Percentiles rank a stretch among this genome's conserved stretches.
phyloP scores from a whole-genome alignment of 495 filamentous ascomycete species.

The Aeminium ludgeri region DNA sequence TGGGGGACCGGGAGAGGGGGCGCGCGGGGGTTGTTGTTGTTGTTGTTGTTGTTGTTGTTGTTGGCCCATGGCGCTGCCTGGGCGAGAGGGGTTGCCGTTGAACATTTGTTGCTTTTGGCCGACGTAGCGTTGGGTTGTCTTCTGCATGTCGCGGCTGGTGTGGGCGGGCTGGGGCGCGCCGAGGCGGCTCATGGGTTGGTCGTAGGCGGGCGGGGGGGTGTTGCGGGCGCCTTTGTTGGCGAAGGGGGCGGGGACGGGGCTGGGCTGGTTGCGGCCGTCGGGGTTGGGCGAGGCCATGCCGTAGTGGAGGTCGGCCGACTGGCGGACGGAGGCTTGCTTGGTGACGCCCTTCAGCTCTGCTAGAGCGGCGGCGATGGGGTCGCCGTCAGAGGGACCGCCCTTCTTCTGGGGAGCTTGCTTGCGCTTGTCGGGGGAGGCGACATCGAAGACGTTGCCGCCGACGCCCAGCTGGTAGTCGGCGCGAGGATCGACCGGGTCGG shows the following conservation, averaged over 20 bases:
- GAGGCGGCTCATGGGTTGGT: conserved; percentile 54
- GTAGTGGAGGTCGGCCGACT: conserved; percentile 86
- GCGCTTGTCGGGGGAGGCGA: conserved; percentile 57
- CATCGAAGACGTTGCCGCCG: conserved; percentile 90
- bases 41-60: conserved; percentile 27
- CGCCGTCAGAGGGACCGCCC: conserved; percentile 39
- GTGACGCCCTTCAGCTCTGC: conserved; percentile 79
- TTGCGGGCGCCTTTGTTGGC: conserved; percentile 31
- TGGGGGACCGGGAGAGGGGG: too few species aligned
- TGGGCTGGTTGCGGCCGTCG: conserved; percentile 29
- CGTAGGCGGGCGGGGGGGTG: conserved; percentile 74
- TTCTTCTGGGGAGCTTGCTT: conserved; percentile 21
- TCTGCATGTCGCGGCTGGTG: conserved; percentile 83
- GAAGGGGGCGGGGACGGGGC: conserved; percentile 35
- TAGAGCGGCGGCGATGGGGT: conserved; percentile 84
- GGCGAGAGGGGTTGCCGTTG: conserved; percentile 5
- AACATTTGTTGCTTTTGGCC: conserved; percentile 73
- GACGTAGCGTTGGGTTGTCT: conserved; percentile 72
- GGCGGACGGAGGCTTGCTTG: conserved; percentile 57
- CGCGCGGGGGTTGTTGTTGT: too few species aligned
- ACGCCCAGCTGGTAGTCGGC: conserved; percentile 92
- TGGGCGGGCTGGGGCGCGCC: conserved; percentile 84
- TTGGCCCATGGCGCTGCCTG: conserved; percentile 12
- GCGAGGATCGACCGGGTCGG: conserved; percentile 83
- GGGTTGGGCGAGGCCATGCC: conserved; percentile 71